Evolutionary conservation across 768 basidiomycete species (phyloP), one percentile per base, ranked within the genome.

Genomic region (Boletus rubropictus): DNA sequence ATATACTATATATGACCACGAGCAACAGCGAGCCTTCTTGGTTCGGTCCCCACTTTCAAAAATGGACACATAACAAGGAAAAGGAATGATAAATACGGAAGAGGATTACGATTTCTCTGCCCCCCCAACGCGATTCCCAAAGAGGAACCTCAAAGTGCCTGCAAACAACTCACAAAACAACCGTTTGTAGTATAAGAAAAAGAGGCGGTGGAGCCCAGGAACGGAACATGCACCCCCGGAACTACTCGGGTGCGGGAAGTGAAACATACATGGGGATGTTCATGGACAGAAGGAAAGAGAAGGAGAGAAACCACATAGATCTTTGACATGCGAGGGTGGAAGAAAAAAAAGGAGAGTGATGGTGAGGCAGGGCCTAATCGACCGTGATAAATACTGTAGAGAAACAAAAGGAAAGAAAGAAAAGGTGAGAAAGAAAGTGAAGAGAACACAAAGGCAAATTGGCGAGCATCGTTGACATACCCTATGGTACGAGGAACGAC

Each of bases 301-400:
- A 14, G 25, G 7, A 18, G 7, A 4, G 22, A 5, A 6, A 40
- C 17, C 39, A 36, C 41, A 42, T 42, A 22, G 12, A 43, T 37
- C 7, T 22, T 12, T 12, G 1, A 22, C 21, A 22, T 39, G 34
- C 21, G 22, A 18, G 14, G 15, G 37, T 33, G 3, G 7, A 21
- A 12, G 25, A 34, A 17, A 17, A 21, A n/a, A 24, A n/a, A 10
- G 18, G 18, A 12, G 8, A 18, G 20, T 14, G 7, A 27, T 17
- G n/a, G 27, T 38, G 32, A 46, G 21, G 15, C 34, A 9, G 7
- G 48, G 34, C 41, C 33, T 51, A 6, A 25, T 27, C 24, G 32
- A 25, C 38, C 28, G 12, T 21, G 15, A 42, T 56, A 55, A 42
- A 52, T 56, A 55, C n/a, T 17, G 18, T 56, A 39, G 17, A 42